phyloP scores from a whole-genome alignment of 176 grass and related monocot species.

The Calamus simplicifolius region DNA sequence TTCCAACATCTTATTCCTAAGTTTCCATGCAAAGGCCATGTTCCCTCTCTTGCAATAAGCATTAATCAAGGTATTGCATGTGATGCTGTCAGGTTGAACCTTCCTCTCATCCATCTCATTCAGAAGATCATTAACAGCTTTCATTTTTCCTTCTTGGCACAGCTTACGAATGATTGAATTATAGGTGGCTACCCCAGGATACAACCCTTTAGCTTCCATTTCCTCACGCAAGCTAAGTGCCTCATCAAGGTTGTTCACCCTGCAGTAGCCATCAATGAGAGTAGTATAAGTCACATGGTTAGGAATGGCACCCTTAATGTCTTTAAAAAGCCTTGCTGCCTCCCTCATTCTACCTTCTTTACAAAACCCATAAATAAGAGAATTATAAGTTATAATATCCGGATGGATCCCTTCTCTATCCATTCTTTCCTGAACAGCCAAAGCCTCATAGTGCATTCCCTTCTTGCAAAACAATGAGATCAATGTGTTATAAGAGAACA shows the following conservation, averaged over 20 bases:
- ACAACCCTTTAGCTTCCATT: slow-evolving; percentile 58
- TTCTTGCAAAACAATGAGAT: slow-evolving; percentile 75
- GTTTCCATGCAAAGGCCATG: slow-evolving; percentile 59
- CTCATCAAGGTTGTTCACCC: slow-evolving; percentile 36
- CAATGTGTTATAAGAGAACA: slow-evolving; percentile 70
- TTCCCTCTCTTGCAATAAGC: slow-evolving; percentile 77
- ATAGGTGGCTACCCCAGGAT: slow-evolving; percentile 52
- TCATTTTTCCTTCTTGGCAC: slow-evolving; percentile 72
- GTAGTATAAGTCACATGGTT: slow-evolving; percentile 71
- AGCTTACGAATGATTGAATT: slow-evolving; percentile 74
- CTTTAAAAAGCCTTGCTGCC: slow-evolving; percentile 37
- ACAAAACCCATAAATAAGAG: slow-evolving; percentile 55
- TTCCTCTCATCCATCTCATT: slow-evolving; percentile 76
- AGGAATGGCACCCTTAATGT: slow-evolving; percentile 33
- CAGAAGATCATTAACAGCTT: slow-evolving; percentile 49
- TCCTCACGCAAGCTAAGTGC: slow-evolving; percentile 39
- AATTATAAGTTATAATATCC: slow-evolving; percentile 68
- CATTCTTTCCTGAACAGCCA: slow-evolving; percentile 65
- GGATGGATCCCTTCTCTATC: slow-evolving; percentile 38
- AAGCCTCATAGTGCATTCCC: slow-evolving; percentile 77
- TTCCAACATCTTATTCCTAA: slow-evolving; percentile 71
- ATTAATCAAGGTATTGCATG: slow-evolving; percentile 88
- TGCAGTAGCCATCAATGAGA: slow-evolving; percentile 74
- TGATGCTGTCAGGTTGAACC: slow-evolving; percentile 68
- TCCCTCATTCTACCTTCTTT: slow-evolving; percentile 74